Evolutionary conservation across 257 asterid species (phyloP), one percentile per base, ranked within the genome.

Genomic region (Solanum habrochaites): DNA sequence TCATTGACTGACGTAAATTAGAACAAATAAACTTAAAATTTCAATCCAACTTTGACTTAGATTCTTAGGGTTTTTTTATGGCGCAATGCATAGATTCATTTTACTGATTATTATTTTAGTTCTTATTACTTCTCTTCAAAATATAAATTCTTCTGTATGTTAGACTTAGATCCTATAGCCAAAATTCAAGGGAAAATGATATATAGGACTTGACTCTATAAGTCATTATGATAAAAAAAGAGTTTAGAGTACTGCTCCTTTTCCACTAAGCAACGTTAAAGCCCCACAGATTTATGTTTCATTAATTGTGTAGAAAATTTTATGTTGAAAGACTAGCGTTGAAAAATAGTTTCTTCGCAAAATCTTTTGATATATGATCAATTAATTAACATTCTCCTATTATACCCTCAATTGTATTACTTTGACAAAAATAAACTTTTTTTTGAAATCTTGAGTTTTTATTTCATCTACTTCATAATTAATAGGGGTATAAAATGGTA

Each of bases 371-470:
- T 11, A 40, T 8, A 11, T 75, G 25, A 40, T 4, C 77, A 23
- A 80, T 40, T n/a, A n/a, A 29, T 39, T 40, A n/a, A 47, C 90
- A 93, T 92, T 88, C 88, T 86, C 58, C 58, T 49, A 49, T 49
- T 49, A 47, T 47, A 14, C 21, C 58, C 58, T 49, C 21, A 49
- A 47, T 49, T 49, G n/a, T 49, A 49, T 14, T 49, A 49, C 21
- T 49, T 49, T 49, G 58, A 15, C 14, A 47, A 47, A 49, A 20
- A 20, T 14, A 15, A 49, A 47, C 21, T n/a, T n/a, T 49, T 49
- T 14, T 49, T 49, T 20, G 5, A 49, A 49, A 5, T 49, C 58
- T 14, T 14, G 5, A 49, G 58, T 49, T 49, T 47, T 49, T 49
- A 49, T 14, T 14, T 49, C 58, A 49, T 49, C 58, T 7, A 49